Conservation (phyloP, 1,139 yeast species). For the Diutina ranongensis region DNA sequence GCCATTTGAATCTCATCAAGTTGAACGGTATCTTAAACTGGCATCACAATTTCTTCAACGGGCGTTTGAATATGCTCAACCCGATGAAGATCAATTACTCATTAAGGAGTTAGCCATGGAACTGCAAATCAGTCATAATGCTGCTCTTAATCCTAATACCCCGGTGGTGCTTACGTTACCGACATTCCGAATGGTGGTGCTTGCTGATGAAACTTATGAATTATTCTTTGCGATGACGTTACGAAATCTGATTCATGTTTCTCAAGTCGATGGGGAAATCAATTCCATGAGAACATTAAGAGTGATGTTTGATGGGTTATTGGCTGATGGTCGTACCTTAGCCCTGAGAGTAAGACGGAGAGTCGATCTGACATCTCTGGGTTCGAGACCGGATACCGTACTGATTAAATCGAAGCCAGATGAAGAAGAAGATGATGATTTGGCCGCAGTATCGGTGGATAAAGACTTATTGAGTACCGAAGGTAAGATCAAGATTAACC, state of each 20-base stretch:
- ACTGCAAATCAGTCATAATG: constrained; percentile 41
- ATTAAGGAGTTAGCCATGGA: constrained; percentile 30
- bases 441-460: constrained; percentile 33
- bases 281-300: constrained; percentile 49
- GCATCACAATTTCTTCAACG: constrained; percentile 81
- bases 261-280: constrained; percentile 34
- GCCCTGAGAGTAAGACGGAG: constrained; percentile 81
- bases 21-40: constrained; percentile 73
- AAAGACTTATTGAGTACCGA: constrained; percentile 40
- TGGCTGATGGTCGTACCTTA: constrained; percentile 86
- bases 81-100: constrained; percentile 38
- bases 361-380: constrained; percentile 43
- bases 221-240: constrained; percentile 63
- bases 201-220: constrained; percentile 92
- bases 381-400: constrained; percentile 11
- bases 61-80: constrained; percentile 84
- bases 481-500: constrained; percentile 14
- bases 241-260: constrained; percentile 55
- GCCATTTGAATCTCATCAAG: constrained; percentile 55
- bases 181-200: constrained; percentile 86
- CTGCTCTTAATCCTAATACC: constrained; percentile 68
- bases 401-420: constrained; percentile 18
- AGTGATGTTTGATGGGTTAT: constrained; percentile 81
- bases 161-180: constrained; percentile 74
- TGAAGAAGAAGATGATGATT: constrained; percentile 32